Conservation (phyloP, 2,329 filamentous ascomycete species). For the Karstenula rhodostoma region DNA sequence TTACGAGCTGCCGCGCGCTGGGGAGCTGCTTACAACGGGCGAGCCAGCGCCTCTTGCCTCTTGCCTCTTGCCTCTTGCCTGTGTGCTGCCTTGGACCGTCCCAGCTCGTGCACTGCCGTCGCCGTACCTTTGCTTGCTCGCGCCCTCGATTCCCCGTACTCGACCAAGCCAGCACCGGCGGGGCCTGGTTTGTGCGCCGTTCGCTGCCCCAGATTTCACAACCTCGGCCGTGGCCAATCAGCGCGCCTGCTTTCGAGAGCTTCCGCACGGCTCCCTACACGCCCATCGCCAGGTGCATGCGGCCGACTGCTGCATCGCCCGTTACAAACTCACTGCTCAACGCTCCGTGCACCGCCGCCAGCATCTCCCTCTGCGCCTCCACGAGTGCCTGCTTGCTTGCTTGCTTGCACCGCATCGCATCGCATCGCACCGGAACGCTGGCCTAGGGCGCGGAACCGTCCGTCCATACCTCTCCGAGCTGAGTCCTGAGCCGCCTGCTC, state of each 20-base stretch:
- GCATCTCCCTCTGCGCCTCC: conserved; percentile 7
- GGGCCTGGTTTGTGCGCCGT: conserved; percentile 25
- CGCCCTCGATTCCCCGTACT: conserved; percentile 18
- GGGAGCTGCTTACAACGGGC: conserved; percentile 42
- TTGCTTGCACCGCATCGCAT: too few relatives aligned
- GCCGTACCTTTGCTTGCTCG: conserved; percentile 15
- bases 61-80: too few relatives aligned
- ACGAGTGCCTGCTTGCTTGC: conserved; percentile 8
- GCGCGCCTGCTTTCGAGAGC: conserved; percentile 10
- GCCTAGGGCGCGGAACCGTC: conserved; percentile 13
- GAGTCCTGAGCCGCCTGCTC: conserved; percentile 3
- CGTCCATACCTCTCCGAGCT: conserved; percentile 12
- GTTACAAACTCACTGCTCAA: conserved; percentile 15
- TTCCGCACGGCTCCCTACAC: conserved; percentile 29
- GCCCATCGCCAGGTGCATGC: conserved; percentile 30
- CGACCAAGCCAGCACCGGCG: conserved; percentile 14
- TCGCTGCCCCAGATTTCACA: conserved; percentile 23
- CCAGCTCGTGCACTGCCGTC: conserved; percentile 25
- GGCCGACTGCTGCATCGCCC: conserved; percentile 23
- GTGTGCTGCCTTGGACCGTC: too few relatives aligned
- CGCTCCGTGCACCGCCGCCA: conserved; percentile 12
- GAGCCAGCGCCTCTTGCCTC: conserved; percentile 28
- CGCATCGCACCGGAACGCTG: conserved; percentile 1
- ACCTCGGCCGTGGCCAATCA: conserved; percentile 18
- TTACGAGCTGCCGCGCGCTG: conserved; percentile 35